Conservation (phyloP, 768 basidiomycete genomes). For the Guyanaporus albipodus region DNA sequence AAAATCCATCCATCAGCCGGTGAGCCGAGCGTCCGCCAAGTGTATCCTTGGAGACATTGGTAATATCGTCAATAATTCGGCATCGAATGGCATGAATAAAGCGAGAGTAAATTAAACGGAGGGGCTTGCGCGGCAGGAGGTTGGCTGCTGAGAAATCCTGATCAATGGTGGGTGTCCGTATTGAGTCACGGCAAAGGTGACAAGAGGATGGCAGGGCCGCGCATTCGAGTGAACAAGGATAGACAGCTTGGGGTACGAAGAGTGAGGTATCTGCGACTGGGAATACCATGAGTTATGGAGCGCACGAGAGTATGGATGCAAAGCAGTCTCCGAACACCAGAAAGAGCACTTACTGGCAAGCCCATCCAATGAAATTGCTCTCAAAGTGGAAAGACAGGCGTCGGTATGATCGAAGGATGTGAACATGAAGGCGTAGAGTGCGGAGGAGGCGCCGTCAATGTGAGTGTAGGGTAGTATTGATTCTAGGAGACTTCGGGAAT, state of each 20-base stretch:
- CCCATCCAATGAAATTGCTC: constrained; percentile 43
- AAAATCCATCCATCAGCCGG: constrained; percentile 58
- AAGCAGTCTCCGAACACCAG: background rate
- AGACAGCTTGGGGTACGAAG: constrained; percentile 48
- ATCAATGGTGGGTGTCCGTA: constrained; percentile 13
- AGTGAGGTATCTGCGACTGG: constrained; percentile 41
- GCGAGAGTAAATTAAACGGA: constrained; percentile 37
- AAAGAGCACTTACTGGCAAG: constrained; percentile 44
- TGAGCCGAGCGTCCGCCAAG: constrained; percentile 36
- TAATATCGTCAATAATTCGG: constrained; percentile 48
- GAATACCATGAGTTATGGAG: constrained; percentile 9
- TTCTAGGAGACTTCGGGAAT: constrained; percentile 38
- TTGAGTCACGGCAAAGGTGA: constrained; percentile 31
- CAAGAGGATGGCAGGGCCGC: constrained; percentile 39
- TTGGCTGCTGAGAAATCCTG: constrained; percentile 29
- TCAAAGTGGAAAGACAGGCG: constrained; percentile 32
- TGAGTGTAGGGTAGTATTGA: constrained; percentile 52
- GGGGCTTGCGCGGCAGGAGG: constrained; percentile 45
- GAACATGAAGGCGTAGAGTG: constrained; percentile 58
- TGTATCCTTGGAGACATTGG: constrained; percentile 36
- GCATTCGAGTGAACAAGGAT: constrained; percentile 51
- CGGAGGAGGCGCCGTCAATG: constrained; percentile 39
- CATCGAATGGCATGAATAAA: constrained; percentile 65
- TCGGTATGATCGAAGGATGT: constrained; percentile 33
- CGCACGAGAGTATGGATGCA: constrained; percentile 3